A percentile compares a stretch with the other conserved stretches of the same genome.
Conservation (phyloP, 1,284 basidiomycete genomes). For the Boletus smithii region DNA sequence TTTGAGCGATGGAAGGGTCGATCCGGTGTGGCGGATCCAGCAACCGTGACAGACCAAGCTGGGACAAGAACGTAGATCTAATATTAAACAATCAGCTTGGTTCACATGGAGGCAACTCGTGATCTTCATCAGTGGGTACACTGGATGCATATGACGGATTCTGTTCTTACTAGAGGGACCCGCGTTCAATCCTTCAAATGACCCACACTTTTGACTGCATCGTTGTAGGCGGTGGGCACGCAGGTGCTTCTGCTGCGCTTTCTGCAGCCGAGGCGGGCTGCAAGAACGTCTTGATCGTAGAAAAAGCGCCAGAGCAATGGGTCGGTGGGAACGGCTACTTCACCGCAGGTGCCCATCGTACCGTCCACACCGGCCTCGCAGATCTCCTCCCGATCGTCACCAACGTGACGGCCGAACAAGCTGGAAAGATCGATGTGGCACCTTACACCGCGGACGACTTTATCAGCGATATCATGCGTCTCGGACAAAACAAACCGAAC, state of each 20-base stretch:
- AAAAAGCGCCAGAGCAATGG: constrained; percentile 64
- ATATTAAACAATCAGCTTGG: no score
- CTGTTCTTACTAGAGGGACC: background rate
- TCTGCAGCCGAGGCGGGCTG: constrained; percentile 58
- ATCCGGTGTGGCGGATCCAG: background rate
- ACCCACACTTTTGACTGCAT: constrained; percentile 47
- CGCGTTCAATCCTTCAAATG: constrained; percentile 13
- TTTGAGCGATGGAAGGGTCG: constrained; percentile 9
- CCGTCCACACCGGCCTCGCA: constrained; percentile 52
- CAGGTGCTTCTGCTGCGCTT: constrained; percentile 62
- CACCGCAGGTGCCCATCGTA: constrained; percentile 64
- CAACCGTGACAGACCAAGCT: no score
- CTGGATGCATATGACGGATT: background rate
- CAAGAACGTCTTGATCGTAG: constrained; percentile 56
- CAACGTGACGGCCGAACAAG: constrained; percentile 45
- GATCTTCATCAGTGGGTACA: background rate
- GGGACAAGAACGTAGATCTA: no score
- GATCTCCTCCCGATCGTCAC: constrained; percentile 56
- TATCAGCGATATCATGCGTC: constrained; percentile 55
- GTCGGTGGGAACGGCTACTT: constrained; percentile 69
- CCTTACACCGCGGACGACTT: constrained; percentile 57
- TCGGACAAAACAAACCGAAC: constrained; percentile 50
- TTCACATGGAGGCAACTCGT: constrained; percentile 5
- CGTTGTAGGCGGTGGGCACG: constrained; percentile 65
- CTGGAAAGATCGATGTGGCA: constrained; percentile 50